Evolutionary conservation across 768 basidiomycete genomes (phyloP), one percentile per base, ranked within the genome.

Genomic region (Rhodotorula kratochvilovae): DNA sequence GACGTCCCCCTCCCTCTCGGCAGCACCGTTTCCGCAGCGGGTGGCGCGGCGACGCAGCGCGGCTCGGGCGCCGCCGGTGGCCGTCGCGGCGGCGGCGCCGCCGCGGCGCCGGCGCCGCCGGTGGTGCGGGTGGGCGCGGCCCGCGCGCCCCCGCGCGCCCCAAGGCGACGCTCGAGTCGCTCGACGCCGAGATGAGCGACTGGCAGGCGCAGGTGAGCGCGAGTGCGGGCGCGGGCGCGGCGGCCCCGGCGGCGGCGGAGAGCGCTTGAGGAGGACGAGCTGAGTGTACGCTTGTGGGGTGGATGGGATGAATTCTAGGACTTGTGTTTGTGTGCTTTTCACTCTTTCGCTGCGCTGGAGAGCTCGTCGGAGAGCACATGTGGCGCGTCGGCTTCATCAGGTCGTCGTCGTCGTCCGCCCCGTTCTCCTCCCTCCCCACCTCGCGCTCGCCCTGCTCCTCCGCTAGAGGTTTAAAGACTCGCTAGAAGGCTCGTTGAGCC

Each of bases 121-220:
- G 39, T 39, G 8, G 39, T 13, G n/a, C 85, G 76, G 86, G 85
- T 77, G 69, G 76, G 68, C 78, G 76, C 25, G 68, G 75, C 36
- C 58, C 67, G 39, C 61, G 72, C 35, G 66, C 33, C 79, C 75
- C 53, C 54, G 87, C 89, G 63, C 83, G 91, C 73, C 86, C 89
- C 10, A 82, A 84, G 66, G 95, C 95, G 84, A 87, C 87, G 31
- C 91, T 84, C 6, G 95, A 91, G 43, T 91, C 94, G 79, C 86
- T 98, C 54, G 95, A 98, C 80, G 92, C 94, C 15, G 95, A 98
- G 84, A 98, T 98, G 95, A 90, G 90, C 86, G 95, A 66, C 23
- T 70, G 58, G 31, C 68, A 78, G 73, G 77, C 77, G 51, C 71
- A 75, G 57, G 75, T 29, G 51, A 53, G n/a, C 27, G 51, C 51